phyloP scores from a whole-genome alignment of 345 rosid species.

The Eutrema japonicum region DNA sequence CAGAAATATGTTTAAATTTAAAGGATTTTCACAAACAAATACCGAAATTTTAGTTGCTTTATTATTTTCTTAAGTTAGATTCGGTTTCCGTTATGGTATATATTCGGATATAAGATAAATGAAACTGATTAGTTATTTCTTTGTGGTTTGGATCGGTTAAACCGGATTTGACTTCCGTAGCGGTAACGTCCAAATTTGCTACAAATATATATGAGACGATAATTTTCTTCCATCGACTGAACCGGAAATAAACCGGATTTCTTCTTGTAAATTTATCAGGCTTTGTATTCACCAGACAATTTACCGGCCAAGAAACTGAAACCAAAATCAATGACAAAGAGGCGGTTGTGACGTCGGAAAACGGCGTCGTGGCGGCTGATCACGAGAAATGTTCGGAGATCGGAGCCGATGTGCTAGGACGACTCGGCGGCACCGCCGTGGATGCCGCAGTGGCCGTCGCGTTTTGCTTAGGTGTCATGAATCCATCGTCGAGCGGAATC shows the following conservation, averaged over 20 bases:
- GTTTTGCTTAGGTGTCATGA: constrained; percentile 71
- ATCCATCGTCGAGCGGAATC: constrained; percentile 78
- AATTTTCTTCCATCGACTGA: no score
- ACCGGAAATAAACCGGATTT: no score
- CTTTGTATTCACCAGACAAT: no score
- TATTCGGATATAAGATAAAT: not conserved
- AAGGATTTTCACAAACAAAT: not conserved
- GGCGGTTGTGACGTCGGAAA: constrained; percentile 59
- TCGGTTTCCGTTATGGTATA: not conserved
- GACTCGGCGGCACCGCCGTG: constrained; percentile 74
- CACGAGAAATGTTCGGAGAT: constrained; percentile 81
- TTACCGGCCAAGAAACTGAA: no score
- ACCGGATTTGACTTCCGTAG: not conserved
- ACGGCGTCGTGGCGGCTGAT: constrained; percentile 85
- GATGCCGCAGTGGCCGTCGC: constrained; percentile 86
- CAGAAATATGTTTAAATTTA: not conserved
- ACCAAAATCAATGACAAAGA: constrained; percentile 10
- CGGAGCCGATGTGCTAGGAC: constrained; percentile 65
- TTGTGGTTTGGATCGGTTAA: not conserved
- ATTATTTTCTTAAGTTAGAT: not conserved
- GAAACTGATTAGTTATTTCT: not conserved
- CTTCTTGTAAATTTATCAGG: no score
- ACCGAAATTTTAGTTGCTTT: not conserved
- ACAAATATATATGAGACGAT: no score
- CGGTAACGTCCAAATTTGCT: not conserved